Evolutionary conservation across 2,329 filamentous ascomycete species (phyloP).

Genomic region (Colletotrichum tropicale): DNA sequence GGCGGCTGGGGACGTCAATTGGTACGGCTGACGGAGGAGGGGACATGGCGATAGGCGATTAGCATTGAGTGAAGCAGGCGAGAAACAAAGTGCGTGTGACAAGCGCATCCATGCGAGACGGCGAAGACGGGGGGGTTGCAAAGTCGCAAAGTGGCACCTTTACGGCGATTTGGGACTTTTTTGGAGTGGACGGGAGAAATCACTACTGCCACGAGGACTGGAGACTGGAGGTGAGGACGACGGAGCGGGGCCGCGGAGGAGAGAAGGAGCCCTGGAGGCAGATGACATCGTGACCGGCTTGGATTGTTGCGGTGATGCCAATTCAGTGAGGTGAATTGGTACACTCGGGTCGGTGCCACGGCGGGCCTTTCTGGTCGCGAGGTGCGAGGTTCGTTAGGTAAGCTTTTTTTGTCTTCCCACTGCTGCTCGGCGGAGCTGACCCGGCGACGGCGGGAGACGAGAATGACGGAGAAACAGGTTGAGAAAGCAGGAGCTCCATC

Average conservation of each 20-base stretch:
- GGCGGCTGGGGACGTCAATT: background rate
- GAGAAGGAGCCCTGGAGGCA: background rate
- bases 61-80: background rate
- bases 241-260: background rate
- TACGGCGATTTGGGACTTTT: background rate
- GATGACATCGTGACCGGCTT: background rate
- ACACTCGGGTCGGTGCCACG: background rate
- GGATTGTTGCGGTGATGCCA: background rate
- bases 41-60: conserved; percentile 8
- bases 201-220: background rate
- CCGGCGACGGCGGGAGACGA: background rate
- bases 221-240: background rate
- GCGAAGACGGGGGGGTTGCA: background rate
- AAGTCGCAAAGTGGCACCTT: background rate
- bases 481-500: background rate
- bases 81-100: background rate
- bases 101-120: background rate
- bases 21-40: background rate
- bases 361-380: background rate
- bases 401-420: background rate
- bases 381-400: background rate
- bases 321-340: background rate
- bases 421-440: background rate
- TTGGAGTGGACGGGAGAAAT: background rate
- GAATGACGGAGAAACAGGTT: conserved; percentile 5